phyloP scores from a whole-genome alignment of 1,139 yeast genomes.

The Taphrina communis region DNA sequence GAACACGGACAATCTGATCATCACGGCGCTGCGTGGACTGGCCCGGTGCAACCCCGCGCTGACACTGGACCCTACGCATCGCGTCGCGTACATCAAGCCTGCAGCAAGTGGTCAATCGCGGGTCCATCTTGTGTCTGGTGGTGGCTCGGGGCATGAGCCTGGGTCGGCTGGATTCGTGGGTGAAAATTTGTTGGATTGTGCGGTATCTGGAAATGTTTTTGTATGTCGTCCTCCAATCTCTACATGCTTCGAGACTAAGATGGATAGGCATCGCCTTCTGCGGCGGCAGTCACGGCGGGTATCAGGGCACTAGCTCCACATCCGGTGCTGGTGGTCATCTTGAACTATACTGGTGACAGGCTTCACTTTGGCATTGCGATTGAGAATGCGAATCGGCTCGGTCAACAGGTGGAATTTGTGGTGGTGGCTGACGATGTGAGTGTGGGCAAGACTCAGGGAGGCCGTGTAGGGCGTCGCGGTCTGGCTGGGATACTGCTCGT shows the following conservation, averaged over 20 bases:
- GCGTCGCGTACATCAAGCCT: constrained; percentile 42
- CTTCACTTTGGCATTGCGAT: constrained; percentile 90
- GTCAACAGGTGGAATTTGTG: constrained; percentile 71
- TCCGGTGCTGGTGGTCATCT: constrained; percentile 71
- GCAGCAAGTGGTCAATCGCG: constrained; percentile 44
- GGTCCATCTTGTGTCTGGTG: constrained; percentile 81
- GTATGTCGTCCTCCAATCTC: constrained; percentile 84
- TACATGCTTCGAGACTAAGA: background rate
- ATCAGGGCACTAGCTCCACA: constrained; percentile 64
- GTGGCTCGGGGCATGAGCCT: constrained; percentile 97
- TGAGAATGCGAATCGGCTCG: constrained; percentile 81
- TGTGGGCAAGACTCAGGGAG: constrained; percentile 84
- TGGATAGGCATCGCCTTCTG: constrained; percentile 29
- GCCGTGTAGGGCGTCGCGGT: constrained; percentile 91
- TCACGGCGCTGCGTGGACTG: constrained; percentile 45
- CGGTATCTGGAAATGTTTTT: constrained; percentile 85
- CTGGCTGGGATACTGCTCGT: constrained; percentile 87
- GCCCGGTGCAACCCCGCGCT: constrained; percentile 44
- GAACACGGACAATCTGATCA: constrained; percentile 44
- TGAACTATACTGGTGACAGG: constrained; percentile 93
- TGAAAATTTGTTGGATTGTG: constrained; percentile 77
- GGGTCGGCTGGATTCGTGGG: constrained; percentile 92
- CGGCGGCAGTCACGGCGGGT: constrained; percentile 63
- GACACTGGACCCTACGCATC: constrained; percentile 44
- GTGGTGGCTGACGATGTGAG: constrained; percentile 91